Evolutionary conservation across 192 early-diverging fungal genomes (phyloP).

Genomic region (Geranomyces variabilis): DNA sequence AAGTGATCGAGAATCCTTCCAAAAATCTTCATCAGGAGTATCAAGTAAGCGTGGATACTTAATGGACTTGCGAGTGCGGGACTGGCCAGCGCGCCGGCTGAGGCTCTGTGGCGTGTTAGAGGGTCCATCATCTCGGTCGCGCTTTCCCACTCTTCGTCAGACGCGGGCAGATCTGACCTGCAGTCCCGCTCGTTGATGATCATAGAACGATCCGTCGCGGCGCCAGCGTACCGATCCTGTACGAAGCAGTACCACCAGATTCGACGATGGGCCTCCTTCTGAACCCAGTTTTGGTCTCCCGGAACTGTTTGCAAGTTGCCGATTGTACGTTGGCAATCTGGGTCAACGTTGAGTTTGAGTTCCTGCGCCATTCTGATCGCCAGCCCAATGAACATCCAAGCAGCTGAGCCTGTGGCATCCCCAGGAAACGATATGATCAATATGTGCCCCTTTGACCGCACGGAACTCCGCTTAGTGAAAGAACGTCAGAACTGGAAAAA

Average conservation of each 20-base stretch:
- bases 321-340: not conserved
- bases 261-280: constrained; percentile 43
- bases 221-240: constrained; percentile 44
- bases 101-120: not conserved
- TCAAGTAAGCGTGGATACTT: constrained; percentile 35
- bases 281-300: constrained; percentile 43
- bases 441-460: too few relatives aligned
- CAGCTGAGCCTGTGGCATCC: constrained; percentile 32
- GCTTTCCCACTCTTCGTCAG: constrained; percentile 19
- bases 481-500: too few relatives aligned
- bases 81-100: constrained; percentile 8
- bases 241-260: constrained; percentile 53
- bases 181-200: constrained; percentile 48
- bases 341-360: constrained; percentile 43
- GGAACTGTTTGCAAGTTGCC: too few relatives aligned
- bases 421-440: too few relatives aligned
- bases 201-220: constrained; percentile 39
- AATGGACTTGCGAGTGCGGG: too few relatives aligned
- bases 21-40: constrained; percentile 46
- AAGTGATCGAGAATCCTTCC: constrained; percentile 46
- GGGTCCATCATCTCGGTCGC: constrained; percentile 2
- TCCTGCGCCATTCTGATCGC: constrained; percentile 51
- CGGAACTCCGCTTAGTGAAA: too few relatives aligned
- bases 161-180: constrained; percentile 42
- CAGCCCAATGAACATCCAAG: constrained; percentile 55